Evolutionary conservation across 495 filamentous ascomycete species (phyloP), one percentile per base, ranked within the genome.

Genomic region (Penicillium dipodomyicola): DNA sequence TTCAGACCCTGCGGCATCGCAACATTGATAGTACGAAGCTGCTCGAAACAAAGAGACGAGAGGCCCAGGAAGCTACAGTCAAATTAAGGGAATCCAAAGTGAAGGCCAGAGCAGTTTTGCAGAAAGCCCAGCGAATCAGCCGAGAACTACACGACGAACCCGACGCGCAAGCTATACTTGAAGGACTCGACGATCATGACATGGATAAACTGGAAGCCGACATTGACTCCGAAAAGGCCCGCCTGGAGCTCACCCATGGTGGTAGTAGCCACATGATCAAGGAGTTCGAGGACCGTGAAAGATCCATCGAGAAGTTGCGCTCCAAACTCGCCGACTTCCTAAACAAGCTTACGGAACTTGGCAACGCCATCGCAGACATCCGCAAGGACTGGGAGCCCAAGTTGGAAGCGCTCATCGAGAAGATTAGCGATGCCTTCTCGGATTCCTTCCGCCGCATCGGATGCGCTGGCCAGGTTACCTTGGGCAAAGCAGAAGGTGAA

Each of bases 391-490:
- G 91, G 91, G 94, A 97, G 67, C 95, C 94, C 0, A 71, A 81
- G 62, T 78, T 98, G 19, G 92, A 97, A 60, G 76, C 73, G 9
- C 80, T 97, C 17, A 79, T 97, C 40, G 72, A 74, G 35, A 85
- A 84, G 64, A 97, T 98, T 69, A 95, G 89, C 64, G 85, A 88
- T 23, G 92, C 92, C 2, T 97, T 97, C 65, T 83, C 86, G 1
- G 83, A 91, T 61, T 96, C 92, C 61, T 97, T 98, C 68, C 82
- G 85, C 61, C 88, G 92, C 68, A 97, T 98, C 67, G 90, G 87
- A 54, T 97, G 93, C 67, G 94, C 92, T n/a, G 94, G 94, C 39
- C 89, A 96, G 68, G 94, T 97, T 4, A 80, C 75, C 19, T 75
- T 98, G 2, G 73, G 75, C 65, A 77, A 79, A 49, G 72, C 67